A percentile compares a stretch with the other conserved stretches of the same genome.
phyloP scores from a whole-genome alignment of 164 flowering plant genomes.

The Magnolia sinica region DNA sequence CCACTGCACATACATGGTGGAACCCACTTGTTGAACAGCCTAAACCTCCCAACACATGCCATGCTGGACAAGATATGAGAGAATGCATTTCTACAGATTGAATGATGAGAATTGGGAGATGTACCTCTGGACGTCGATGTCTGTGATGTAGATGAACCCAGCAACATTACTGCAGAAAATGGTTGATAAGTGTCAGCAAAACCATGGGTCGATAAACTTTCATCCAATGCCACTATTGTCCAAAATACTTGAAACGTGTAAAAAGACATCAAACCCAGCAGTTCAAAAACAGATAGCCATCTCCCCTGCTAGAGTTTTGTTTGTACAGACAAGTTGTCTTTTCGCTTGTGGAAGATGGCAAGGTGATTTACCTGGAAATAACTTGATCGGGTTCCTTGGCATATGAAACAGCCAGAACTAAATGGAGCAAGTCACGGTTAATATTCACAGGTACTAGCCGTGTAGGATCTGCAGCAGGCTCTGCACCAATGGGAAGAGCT shows the following conservation, averaged over 20 bases:
- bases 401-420: slow-evolving; percentile 85
- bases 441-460: slow-evolving; percentile 66
- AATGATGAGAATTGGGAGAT: neutral
- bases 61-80: neutral
- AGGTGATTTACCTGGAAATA: slow-evolving; percentile 59
- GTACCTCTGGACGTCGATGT: slow-evolving; percentile 79
- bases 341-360: neutral
- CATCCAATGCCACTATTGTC: neutral
- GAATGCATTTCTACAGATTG: neutral
- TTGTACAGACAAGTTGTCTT: neutral
- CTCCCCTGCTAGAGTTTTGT: neutral
- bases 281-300: neutral
- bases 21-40: neutral
- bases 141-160: slow-evolving; percentile 80
- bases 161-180: slow-evolving; percentile 67
- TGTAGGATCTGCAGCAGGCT: slow-evolving; percentile 86
- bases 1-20: neutral
- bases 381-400: slow-evolving; percentile 90
- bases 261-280: neutral
- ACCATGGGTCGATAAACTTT: neutral
- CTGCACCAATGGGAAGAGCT: slow-evolving; percentile 94
- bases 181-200: slow-evolving; percentile 4
- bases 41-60: neutral
- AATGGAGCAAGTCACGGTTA: slow-evolving; percentile 71
- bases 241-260: neutral